Conservation (phyloP, 139 green algal genomes). For the Bryopsis sp. region DNA sequence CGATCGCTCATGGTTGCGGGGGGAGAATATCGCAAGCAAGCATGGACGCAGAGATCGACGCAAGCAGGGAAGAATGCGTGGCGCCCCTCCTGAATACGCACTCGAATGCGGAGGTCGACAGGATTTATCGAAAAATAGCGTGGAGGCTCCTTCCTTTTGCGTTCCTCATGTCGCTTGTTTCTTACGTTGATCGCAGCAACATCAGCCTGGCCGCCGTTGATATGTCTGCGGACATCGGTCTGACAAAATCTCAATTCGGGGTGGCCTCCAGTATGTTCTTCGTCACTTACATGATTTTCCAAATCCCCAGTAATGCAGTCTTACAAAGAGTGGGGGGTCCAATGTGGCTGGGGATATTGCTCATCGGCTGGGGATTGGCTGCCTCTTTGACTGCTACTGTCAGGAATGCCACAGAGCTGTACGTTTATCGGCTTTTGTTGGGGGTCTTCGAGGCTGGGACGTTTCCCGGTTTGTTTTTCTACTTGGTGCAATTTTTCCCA, state of each 20-base stretch:
- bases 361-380: conserved; percentile 44
- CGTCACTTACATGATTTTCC: conserved; percentile 40
- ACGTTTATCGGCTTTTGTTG: conserved; percentile 46
- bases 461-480: conserved; percentile 44
- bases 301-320: conserved; percentile 41
- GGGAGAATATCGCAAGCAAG: too few species aligned
- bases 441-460: conserved; percentile 47
- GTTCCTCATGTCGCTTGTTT: conserved; percentile 29
- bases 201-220: conserved; percentile 46
- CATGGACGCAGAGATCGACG: too few species aligned
- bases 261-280: conserved; percentile 54
- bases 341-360: conserved; percentile 40
- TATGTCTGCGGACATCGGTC: conserved; percentile 36
- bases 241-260: conserved; percentile 48
- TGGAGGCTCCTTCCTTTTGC: too few species aligned
- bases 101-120: too few species aligned
- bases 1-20: too few species aligned
- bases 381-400: conserved; percentile 33
- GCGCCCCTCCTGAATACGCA: too few species aligned
- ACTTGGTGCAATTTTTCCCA: conserved; percentile 23
- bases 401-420: conserved; percentile 27
- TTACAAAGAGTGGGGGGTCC: conserved; percentile 33
- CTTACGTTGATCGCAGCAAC: conserved; percentile 37
- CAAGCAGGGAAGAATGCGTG: too few species aligned
- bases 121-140: too few species aligned